Conservation (phyloP, 352 stramenopile genomes). For the Albugo candida region DNA sequence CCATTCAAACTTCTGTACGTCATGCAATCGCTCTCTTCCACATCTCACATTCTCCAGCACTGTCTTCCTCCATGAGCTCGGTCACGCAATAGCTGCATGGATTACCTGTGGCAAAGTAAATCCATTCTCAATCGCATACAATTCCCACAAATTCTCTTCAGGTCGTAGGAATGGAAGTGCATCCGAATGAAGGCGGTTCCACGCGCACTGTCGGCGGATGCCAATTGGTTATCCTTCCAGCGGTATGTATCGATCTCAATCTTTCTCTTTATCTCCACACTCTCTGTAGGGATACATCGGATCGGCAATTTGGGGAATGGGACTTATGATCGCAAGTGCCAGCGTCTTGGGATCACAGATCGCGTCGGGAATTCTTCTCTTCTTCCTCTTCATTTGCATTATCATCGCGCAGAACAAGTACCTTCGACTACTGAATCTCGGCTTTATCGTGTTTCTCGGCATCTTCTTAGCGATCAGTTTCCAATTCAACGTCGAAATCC, state of each 20-base stretch:
- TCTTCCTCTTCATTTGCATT: conserved; percentile 73
- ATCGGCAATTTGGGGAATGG: conserved; percentile 77
- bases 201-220: conserved; percentile 61
- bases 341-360: conserved; percentile 39
- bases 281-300: conserved; percentile 52
- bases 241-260: conserved; percentile 14
- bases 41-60: conserved; percentile 18
- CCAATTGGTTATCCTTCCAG: conserved; percentile 52
- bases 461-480: conserved; percentile 55
- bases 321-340: conserved; percentile 51
- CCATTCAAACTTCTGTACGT: conserved; percentile 80
- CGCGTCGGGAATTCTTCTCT: conserved; percentile 64
- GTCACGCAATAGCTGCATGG: conserved; percentile 64
- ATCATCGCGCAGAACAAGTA: conserved; percentile 78
- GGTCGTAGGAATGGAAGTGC: conserved; percentile 78
- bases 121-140: neutral
- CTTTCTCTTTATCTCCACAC: neutral
- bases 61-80: conserved; percentile 75
- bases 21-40: neutral
- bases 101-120: conserved; percentile 64
- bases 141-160: conserved; percentile 1
- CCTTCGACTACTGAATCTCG: conserved; percentile 60
- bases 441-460: conserved; percentile 69
- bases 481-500: conserved; percentile 30
- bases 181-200: conserved; percentile 72